Base-by-base conservation (phyloP, 2,329 filamentous ascomycete genomes). In the Aspergillus calidoustus region DNA sequence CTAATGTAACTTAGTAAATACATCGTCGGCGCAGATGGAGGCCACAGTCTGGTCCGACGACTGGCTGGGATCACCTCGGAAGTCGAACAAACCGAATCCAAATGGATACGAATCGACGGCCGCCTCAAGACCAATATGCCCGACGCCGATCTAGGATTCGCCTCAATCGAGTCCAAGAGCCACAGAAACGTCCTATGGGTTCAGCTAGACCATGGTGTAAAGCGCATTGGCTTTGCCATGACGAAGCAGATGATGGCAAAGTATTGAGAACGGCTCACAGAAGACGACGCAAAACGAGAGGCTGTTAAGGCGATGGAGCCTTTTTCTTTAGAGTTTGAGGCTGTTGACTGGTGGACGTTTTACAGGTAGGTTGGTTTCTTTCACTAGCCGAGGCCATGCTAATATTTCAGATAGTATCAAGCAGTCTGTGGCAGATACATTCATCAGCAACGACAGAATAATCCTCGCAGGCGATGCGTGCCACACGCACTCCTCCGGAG, bases 401-500 rank as follows among this genome's bases (percentile, higher is more conserved):
- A 8, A 47, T 4, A 15, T 25, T 25, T 25, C 28, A 28, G 83
- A 81, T 66, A 74, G 72, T 6, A 72, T 82, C 11, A 78, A 78
- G 64, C 74, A 80, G 65, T 70, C 76, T 9, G 73, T 75, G 48
- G 77, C 75, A 1, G 70, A 69, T 30, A 64, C 61, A 7, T 81
- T 83, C 65, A 59, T 44, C 15, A 75, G 79, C 41, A 74, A 79
- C 34, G 78, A 80, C 1, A 77, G 82, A 7, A 70, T 84, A 5
- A 79, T 86, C 43, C 70, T 86, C 0, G 60, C 54, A 3, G 66
- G 66, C 7, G 66, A 67, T 17, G 83, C 81, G 2, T 83, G 83
- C 41, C 83, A 86, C 62, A 83, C 82, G 7, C 83, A 86, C 62
- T 82, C 76, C 31, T 81, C 82, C 0, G 79, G 79, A 0, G 84